phyloP scores from a whole-genome alignment of 805 yeast species.

The Cyberlindnera xishuangbannaensis region DNA sequence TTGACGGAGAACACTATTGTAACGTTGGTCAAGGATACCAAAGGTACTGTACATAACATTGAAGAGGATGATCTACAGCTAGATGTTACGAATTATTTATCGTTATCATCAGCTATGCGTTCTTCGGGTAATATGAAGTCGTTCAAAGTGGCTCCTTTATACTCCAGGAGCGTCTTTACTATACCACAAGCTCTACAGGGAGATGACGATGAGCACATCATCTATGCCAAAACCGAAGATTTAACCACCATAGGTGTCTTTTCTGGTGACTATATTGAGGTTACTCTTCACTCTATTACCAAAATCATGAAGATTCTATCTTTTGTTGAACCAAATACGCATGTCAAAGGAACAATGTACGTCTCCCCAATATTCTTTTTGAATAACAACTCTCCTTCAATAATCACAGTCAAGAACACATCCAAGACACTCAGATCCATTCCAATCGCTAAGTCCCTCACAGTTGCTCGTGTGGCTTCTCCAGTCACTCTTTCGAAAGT shows the following conservation, averaged over 20 bases:
- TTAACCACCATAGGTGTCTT: slow-evolving; percentile 55
- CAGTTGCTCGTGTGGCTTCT: slow-evolving; percentile 62
- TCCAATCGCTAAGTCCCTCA: slow-evolving; percentile 56
- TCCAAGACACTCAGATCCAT: slow-evolving; percentile 20
- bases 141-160: slow-evolving; percentile 1
- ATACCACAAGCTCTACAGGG: slow-evolving; percentile 3
- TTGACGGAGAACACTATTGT: slow-evolving; percentile 43
- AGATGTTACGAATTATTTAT: slow-evolving; percentile 18
- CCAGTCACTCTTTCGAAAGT: slow-evolving; percentile 62
- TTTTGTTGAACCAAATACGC: slow-evolving; percentile 56
- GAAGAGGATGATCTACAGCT: slow-evolving; percentile 6
- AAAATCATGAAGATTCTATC: slow-evolving; percentile 38
- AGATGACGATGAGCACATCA: slow-evolving; percentile 44
- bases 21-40: slow-evolving; percentile 38
- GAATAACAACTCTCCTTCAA: slow-evolving; percentile 37
- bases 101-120: no score
- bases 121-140: slow-evolving; percentile 1
- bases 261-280: slow-evolving; percentile 58
- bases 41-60: not conserved
- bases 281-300: slow-evolving; percentile 16
- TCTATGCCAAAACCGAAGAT: slow-evolving; percentile 40
- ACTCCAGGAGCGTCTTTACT: slow-evolving; percentile 2
- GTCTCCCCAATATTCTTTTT: slow-evolving; percentile 57
- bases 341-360: slow-evolving; percentile 36
- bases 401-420: slow-evolving; percentile 16